phyloP scores from a whole-genome alignment of 163 green algal species.

The Scenedesmus sp. region DNA sequence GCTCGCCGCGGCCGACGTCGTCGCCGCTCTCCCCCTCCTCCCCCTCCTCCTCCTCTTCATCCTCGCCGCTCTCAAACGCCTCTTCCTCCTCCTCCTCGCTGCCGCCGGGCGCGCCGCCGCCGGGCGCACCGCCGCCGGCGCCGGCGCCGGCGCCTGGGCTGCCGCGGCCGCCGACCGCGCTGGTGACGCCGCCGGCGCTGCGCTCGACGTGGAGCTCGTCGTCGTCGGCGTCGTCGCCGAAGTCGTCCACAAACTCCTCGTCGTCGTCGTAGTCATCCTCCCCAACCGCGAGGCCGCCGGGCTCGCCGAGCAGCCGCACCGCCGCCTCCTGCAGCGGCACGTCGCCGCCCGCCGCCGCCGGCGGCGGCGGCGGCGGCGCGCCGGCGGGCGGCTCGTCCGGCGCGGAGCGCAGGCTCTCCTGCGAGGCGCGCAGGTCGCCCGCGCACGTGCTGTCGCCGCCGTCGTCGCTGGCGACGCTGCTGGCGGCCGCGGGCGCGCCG shows the following conservation, averaged over 20 bases:
- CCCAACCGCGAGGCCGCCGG: not conserved
- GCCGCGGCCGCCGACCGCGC: slow-evolving; percentile 1
- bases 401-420: no score
- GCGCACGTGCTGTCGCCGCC: not conserved
- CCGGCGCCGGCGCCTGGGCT: no score
- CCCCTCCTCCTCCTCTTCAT: slow-evolving; percentile 22
- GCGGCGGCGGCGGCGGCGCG: not conserved
- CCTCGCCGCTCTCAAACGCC: slow-evolving; percentile 5
- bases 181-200: no score
- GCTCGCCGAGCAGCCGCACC: slow-evolving; percentile 29
- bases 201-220: slow-evolving; percentile 3
- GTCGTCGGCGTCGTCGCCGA: slow-evolving; percentile 2
- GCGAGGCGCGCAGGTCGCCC: no score
- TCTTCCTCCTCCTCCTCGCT: slow-evolving; percentile 14
- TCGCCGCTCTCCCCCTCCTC: no score
- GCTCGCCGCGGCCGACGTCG: not conserved
- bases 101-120: not conserved
- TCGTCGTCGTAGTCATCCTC: slow-evolving; percentile 37
- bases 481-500: not conserved
- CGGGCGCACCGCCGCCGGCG: no score
- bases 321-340: slow-evolving; percentile 19
- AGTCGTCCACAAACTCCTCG: slow-evolving; percentile 22
- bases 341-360: not conserved
- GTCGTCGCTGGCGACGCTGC: not conserved
- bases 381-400: no score